phyloP scores from a whole-genome alignment of 352 stramenopile species.

The Globisporangium nagaii region DNA sequence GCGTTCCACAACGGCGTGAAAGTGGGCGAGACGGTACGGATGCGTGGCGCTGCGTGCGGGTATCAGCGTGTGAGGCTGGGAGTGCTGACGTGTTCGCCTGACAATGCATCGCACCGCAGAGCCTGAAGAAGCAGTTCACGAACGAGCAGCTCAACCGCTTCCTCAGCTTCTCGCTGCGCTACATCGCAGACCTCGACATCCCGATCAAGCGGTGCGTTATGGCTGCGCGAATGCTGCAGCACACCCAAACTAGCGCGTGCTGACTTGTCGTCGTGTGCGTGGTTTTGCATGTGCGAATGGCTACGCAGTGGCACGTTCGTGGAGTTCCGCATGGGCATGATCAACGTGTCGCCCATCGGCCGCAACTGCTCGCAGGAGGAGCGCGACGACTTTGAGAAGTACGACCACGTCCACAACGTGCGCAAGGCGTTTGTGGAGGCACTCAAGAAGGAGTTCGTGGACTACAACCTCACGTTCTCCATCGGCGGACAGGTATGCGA shows the following conservation, averaged over 20 bases:
- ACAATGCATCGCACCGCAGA: conserved; percentile 30
- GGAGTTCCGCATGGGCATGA: conserved; percentile 98
- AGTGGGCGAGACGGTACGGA: conserved; percentile 79
- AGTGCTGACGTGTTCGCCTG: neutral
- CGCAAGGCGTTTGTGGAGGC: conserved; percentile 95
- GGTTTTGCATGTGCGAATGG: too few relatives aligned
- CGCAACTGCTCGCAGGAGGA: conserved; percentile 98
- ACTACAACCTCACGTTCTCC: conserved; percentile 96
- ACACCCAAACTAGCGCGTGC: too few relatives aligned
- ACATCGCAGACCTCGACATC: conserved; percentile 93
- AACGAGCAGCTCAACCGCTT: conserved; percentile 98
- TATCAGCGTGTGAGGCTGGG: too few relatives aligned
- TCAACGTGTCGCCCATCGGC: conserved; percentile 99
- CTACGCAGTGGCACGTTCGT: conserved; percentile 94
- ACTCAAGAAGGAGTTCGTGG: conserved; percentile 92
- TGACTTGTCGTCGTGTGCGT: too few relatives aligned
- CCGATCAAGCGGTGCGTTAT: conserved; percentile 90
- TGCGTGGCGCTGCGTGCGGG: neutral
- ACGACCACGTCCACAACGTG: conserved; percentile 92
- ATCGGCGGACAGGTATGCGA: conserved; percentile 91
- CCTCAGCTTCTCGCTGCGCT: conserved; percentile 96
- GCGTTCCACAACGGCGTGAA: conserved; percentile 95
- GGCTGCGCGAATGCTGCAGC: too few relatives aligned
- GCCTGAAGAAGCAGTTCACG: conserved; percentile 91
- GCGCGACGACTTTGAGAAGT: conserved; percentile 97